Base-by-base conservation (phyloP, 129 eudicot genomes). In the Smallanthus sonchifolius region DNA sequence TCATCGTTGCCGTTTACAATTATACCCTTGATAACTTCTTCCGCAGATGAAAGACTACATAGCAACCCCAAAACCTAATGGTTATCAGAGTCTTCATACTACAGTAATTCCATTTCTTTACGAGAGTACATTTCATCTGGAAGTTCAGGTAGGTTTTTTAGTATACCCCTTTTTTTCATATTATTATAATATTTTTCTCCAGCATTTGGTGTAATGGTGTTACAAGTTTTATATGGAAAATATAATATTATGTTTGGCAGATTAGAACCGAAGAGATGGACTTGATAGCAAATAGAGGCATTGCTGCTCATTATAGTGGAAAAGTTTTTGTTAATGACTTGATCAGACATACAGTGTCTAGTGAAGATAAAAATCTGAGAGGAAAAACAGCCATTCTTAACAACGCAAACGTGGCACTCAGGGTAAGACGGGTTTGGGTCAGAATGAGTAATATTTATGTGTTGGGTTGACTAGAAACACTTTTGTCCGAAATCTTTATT, bases 191-290 rank as follows among this genome's bases (percentile, higher is more conserved):
- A 32, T 61, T 9, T 57, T 64, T 16, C 14, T 61, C 36, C 36
- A 40, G 30, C 24, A 36, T 65, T 8, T 65, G 70, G 32, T 64
- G 38, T 64, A 39, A 14, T 65, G 70, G 32, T 64, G 38, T 64
- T 49, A 14, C 39, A 6, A 34, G 6, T 67, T 65, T 43, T 36
- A 30, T 9, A 47, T 55, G 36, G 45, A 54, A 67, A 48, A 76
- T 54, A 16, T 28, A 36, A 9, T 64, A 36, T 16, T n/a, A 55
- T 76, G 72, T 2, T 48, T 75, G 81, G 69, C 83, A 92, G 97
- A 89, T 92, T 73, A 85, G 94, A 74, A 92, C 97, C 6, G 94
- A 92, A 89, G 97, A 92, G 86, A 92, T 92, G 97, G 87, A 92
- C 80, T 75, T 92, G 71, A 92, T 92, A 67, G 97, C 96, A 51